phyloP scores from a whole-genome alignment of 768 basidiomycete species.

The Gyrodon lividus region DNA sequence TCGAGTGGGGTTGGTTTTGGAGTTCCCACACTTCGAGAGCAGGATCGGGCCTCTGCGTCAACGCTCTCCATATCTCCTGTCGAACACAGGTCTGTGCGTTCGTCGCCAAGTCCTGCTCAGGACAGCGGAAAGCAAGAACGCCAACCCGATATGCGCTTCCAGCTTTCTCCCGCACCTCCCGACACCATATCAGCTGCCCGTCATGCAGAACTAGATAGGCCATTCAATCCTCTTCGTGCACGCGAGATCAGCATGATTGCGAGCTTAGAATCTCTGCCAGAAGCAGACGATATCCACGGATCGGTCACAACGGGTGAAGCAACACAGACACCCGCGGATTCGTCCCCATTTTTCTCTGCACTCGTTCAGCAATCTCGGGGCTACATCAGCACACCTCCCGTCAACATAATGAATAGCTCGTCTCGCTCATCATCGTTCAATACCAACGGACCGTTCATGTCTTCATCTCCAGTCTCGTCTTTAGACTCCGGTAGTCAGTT shows the following conservation, averaged over 20 bases:
- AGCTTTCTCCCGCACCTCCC: constrained; percentile 34
- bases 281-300: constrained; percentile 52
- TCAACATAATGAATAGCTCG: constrained; percentile 32
- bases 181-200: constrained; percentile 51
- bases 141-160: constrained; percentile 30
- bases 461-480: constrained; percentile 78
- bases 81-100: constrained; percentile 65
- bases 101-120: constrained; percentile 65
- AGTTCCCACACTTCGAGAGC: constrained; percentile 45
- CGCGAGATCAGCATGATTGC: constrained; percentile 52
- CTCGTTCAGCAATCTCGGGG: constrained; percentile 40
- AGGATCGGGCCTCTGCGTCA: constrained; percentile 49
- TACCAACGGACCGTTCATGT: constrained; percentile 46
- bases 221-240: constrained; percentile 39
- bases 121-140: constrained; percentile 28
- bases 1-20: constrained; percentile 43
- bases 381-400: constrained; percentile 46
- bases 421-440: constrained; percentile 44
- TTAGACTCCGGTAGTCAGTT: constrained; percentile 71
- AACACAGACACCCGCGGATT: constrained; percentile 23
- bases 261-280: constrained; percentile 52
- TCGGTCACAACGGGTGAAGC: constrained; percentile 29
- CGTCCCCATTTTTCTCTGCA: constrained; percentile 39
- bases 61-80: constrained; percentile 59
- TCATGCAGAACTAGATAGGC: constrained; percentile 46